These are phyloP conservation scores for Halteria grandinella DNA, from an alignment of 73 alveolate genomes.

Conservation along the genomic window DNA sequence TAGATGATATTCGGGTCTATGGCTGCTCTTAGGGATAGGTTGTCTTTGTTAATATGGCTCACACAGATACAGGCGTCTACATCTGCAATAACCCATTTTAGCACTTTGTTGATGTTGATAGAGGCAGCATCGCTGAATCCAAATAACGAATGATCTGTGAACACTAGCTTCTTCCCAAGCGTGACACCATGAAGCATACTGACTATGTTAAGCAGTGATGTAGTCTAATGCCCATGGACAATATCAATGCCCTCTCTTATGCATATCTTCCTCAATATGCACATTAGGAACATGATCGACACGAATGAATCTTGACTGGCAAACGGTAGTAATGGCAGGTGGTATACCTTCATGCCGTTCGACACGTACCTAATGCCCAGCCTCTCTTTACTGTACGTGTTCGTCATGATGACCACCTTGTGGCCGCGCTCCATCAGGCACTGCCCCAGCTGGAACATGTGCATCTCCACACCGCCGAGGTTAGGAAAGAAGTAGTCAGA, in stretches of 20 bases:
- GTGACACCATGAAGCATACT: constrained; percentile 84
- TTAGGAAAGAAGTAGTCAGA: constrained; percentile 95
- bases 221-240: constrained; percentile 98
- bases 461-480: constrained; percentile 99
- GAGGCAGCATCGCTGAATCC: constrained; percentile 97
- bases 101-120: constrained; percentile 89
- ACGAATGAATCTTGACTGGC: constrained; percentile 82
- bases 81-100: constrained; percentile 85
- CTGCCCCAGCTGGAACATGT: constrained; percentile 93
- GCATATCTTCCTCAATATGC: constrained; percentile 82
- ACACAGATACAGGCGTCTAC: constrained; percentile 97
- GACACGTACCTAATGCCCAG: constrained; percentile 98
- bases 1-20: constrained; percentile 88
- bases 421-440: constrained; percentile 94
- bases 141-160: constrained; percentile 99
- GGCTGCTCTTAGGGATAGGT: constrained; percentile 93
- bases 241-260: constrained; percentile 95
- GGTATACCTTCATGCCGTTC: constrained; percentile 97
- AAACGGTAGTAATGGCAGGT: constrained; percentile 76
- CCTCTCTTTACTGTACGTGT: constrained; percentile 86
- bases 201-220: constrained; percentile 83
- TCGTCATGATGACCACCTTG: constrained; percentile 95
- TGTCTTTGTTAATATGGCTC: constrained; percentile 96
- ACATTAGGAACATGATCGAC: constrained; percentile 45
- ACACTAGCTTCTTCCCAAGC: constrained; percentile 90